phyloP scores from a whole-genome alignment of 23 red algal genomes.

The Gracilariopsis chorda region DNA sequence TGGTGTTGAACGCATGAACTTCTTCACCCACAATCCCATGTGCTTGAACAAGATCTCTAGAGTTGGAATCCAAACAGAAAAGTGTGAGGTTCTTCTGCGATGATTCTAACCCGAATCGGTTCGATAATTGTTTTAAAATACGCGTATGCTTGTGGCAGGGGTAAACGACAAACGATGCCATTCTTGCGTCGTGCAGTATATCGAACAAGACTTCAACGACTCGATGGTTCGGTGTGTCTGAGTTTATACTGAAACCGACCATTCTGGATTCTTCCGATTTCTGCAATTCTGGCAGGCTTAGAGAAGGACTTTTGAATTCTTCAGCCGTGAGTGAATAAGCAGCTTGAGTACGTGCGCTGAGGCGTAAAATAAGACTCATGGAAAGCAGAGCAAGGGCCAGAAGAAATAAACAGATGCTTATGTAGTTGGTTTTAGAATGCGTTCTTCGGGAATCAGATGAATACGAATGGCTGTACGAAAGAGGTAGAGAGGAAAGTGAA shows the following conservation, averaged over 20 bases:
- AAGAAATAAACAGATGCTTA: background rate
- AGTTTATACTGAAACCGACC: background rate
- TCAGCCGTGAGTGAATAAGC: background rate
- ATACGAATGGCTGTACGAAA: background rate
- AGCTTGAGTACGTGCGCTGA: background rate
- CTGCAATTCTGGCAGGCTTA: background rate
- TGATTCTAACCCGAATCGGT: background rate
- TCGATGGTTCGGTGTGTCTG: background rate
- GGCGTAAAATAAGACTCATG: background rate
- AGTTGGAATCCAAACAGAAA: background rate
- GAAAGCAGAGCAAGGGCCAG: background rate
- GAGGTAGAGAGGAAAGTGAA: background rate
- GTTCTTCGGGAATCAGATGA: background rate
- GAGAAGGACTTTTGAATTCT: background rate
- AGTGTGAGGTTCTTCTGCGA: background rate
- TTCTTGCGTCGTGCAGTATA: background rate
- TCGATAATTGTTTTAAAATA: background rate
- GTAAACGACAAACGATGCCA: background rate
- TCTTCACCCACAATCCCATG: background rate
- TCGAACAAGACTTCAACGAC: conserved; percentile 9
- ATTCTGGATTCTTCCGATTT: background rate
- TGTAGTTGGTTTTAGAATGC: background rate
- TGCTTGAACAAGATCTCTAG: background rate
- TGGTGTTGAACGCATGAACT: background rate
- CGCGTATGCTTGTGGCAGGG: background rate